A percentile compares a stretch with the other conserved stretches of the same genome.
These are phyloP conservation scores for Aureobasidium vineae DNA, from an alignment of 2,329 filamentous ascomycete genomes.

Conservation along the genomic window DNA sequence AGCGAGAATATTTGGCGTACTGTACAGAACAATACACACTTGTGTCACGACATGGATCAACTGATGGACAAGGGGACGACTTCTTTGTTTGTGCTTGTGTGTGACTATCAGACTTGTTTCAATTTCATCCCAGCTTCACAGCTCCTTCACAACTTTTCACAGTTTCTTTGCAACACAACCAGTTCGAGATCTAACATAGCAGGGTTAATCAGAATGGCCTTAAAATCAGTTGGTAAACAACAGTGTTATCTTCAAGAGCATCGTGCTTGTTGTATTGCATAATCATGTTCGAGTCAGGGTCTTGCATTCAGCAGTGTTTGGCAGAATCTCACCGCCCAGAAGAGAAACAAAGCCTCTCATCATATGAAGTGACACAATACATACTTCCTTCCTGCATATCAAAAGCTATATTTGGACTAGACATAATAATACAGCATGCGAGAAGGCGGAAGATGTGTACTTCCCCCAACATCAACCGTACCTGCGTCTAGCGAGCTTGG, in stretches of 20 bases:
- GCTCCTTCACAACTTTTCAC: background rate
- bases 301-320: background rate
- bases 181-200: no score
- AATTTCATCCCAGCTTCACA: no score
- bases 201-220: no score
- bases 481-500: background rate
- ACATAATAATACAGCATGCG: background rate
- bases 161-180: no score
- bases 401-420: background rate
- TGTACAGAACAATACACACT: background rate
- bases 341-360: background rate
- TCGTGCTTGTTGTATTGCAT: background rate
- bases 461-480: background rate
- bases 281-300: background rate
- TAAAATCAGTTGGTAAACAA: background rate
- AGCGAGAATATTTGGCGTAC: background rate
- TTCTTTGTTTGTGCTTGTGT: background rate
- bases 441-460: background rate
- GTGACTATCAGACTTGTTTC: no score
- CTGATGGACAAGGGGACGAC: background rate
- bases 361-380: background rate
- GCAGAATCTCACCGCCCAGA: constrained; percentile 1
- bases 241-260: background rate
- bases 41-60: background rate
- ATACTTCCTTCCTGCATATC: background rate